Base-by-base conservation (phyloP, 805 yeast species). In the Pichia ethanolica region DNA sequence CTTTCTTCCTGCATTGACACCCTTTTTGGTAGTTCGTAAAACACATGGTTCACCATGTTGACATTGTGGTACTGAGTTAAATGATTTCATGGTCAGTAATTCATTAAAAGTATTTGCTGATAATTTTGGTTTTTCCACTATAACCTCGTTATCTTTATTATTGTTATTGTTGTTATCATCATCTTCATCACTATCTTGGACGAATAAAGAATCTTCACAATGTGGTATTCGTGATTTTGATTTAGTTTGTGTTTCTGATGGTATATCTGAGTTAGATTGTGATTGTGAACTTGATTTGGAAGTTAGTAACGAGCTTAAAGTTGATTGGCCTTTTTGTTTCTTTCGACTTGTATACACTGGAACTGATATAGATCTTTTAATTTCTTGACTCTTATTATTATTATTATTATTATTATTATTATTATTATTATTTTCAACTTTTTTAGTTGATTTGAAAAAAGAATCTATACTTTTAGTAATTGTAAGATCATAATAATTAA, bases 31-130 rank as follows among this genome's bases (percentile, higher is more conserved):
- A 0, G 78, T 71, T 52, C 73, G 66, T 42, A 79, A 53, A 5
- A 71, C 62, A 35, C 81, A 71, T n/a, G 69, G 66, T 44, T 72
- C 71, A 5, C 68, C 61, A 56, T 79, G 83, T 34, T 69, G 65
- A 59, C 84, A 79, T 6, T 47, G 13, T 0, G 84, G 84, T 1
- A 51, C 38, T 1, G 53, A 49, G 13, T 50, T 44, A 20, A 50
- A 48, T 0, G 57, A 48, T 14, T 43, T 47, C 3, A 37, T 39
- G 26, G 52, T 46, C 30, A 66, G 50, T 26, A 66, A 20, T 1
- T 50, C 43, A n/a, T 53, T 55, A 49, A 66, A 66, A 1, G 51
- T 48, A 9, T 47, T 39, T 3, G 53, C 56, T 25, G 42, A 27
- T 11, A 39, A 1, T 61, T 51, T 26, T 4, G 43, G 33, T 2